Conservation (phyloP, 2,329 filamentous ascomycete genomes). For the Stagonosporopsis vannaccii region DNA sequence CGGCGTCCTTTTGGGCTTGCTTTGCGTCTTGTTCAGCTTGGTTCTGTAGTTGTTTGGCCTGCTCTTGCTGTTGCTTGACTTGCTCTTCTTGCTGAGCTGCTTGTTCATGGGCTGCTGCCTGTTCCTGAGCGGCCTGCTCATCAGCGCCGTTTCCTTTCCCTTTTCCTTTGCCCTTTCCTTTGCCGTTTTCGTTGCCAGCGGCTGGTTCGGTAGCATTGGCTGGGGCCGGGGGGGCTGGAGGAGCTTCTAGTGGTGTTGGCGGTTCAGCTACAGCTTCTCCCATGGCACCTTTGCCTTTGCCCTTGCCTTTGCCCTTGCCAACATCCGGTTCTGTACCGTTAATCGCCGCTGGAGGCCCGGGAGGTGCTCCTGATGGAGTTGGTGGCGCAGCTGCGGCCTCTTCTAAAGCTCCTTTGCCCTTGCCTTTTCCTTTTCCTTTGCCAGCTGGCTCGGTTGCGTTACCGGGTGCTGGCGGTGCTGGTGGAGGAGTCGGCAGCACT, state of each 20-base stretch:
- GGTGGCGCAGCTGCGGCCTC: neutral
- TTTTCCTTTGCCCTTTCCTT: neutral
- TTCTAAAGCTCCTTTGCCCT: neutral
- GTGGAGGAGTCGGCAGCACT: neutral
- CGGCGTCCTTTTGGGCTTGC: constrained; percentile 14
- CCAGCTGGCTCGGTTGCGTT: constrained; percentile 5
- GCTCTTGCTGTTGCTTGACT: constrained; percentile 4
- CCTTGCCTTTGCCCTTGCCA: constrained; percentile 14
- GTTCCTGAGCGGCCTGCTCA: constrained; percentile 2
- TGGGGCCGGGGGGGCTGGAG: neutral
- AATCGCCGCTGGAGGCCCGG: neutral
- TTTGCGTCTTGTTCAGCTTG: constrained; percentile 13
- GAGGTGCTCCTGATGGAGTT: neutral
- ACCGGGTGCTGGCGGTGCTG: neutral
- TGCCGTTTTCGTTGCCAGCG: neutral
- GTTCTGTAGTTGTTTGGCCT: constrained; percentile 8
- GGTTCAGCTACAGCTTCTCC: constrained; percentile 2
- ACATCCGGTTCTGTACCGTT: neutral
- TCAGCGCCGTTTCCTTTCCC: constrained; percentile 20
- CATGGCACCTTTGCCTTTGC: constrained; percentile 20
- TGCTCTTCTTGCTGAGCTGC: neutral
- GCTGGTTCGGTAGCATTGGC: neutral
- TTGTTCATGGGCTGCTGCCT: neutral
- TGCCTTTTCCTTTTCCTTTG: neutral
- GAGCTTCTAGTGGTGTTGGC: neutral